phyloP scores from a whole-genome alignment of 257 asterid species.

The Primulina eburnea region DNA sequence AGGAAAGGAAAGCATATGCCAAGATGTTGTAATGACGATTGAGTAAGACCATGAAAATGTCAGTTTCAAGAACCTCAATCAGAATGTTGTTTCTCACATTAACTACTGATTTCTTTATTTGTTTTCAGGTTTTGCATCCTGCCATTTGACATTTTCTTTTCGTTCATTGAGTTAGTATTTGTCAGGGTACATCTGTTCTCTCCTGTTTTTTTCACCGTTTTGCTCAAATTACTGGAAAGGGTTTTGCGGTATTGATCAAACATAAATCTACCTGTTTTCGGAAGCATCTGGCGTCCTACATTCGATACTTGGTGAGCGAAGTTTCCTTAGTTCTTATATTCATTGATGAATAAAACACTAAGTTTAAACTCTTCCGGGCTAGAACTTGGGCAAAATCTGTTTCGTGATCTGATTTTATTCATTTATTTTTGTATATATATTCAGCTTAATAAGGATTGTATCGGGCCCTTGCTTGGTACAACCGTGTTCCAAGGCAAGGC shows the following conservation, averaged over 20 bases:
- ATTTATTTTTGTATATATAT: too few relatives aligned
- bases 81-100: background rate
- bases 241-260: conserved; percentile 5
- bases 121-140: conserved; percentile 1
- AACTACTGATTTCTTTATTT: conserved; percentile 1
- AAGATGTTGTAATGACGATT: conserved; percentile 55
- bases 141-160: conserved; percentile 2
- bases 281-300: conserved; percentile 23
- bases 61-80: background rate
- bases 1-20: conserved; percentile 74
- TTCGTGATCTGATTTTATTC: too few relatives aligned
- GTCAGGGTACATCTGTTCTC: conserved; percentile 31
- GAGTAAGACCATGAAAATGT: conserved; percentile 27
- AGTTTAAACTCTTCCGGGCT: background rate
- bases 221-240: conserved; percentile 24
- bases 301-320: conserved; percentile 33
- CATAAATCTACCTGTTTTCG: conserved; percentile 22
- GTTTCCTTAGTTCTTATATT: background rate
- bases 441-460: too few relatives aligned
- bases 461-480: background rate
- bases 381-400: too few relatives aligned
- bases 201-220: conserved; percentile 14
- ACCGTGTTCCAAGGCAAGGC: conserved; percentile 2
- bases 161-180: background rate
- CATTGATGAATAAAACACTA: background rate